Conservation (phyloP, 306 rosid species). For the Sicyos baderoa region DNA sequence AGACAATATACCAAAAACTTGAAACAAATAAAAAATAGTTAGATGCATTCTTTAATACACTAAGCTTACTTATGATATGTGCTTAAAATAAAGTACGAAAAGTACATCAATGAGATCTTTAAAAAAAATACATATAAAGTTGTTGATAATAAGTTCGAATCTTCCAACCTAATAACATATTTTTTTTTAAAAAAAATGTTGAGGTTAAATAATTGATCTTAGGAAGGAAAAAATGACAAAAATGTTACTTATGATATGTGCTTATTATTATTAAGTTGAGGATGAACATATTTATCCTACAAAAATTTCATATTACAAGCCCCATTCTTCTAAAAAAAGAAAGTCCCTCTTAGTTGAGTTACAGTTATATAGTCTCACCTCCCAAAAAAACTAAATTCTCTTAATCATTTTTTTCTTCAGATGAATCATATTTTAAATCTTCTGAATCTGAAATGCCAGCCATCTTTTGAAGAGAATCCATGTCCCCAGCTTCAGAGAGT, state of each 20-base stretch:
- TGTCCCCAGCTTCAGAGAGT: slow-evolving; percentile 62
- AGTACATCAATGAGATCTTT: no score
- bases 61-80: background rate
- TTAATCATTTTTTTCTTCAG: slow-evolving; percentile 4
- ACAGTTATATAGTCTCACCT: background rate
- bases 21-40: background rate
- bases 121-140: no score
- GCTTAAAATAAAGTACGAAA: no score
- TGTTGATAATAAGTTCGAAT: no score
- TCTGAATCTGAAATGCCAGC: slow-evolving; percentile 57
- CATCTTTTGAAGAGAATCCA: slow-evolving; percentile 76
- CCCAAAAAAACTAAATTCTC: background rate
- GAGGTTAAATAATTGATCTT: no score
- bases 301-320: background rate
- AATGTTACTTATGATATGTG: no score
- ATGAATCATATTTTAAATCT: slow-evolving; percentile 32
- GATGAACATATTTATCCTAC: background rate
- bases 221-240: no score
- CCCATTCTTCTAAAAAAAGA: background rate
- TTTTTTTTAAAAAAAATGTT: background rate
- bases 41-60: background rate
- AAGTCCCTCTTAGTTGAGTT: background rate
- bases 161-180: no score
- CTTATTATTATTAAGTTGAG: no score
- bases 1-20: background rate